These are phyloP conservation scores for Cyberlindnera mycetangii DNA, from an alignment of 805 yeast species.

Conservation along the genomic window DNA sequence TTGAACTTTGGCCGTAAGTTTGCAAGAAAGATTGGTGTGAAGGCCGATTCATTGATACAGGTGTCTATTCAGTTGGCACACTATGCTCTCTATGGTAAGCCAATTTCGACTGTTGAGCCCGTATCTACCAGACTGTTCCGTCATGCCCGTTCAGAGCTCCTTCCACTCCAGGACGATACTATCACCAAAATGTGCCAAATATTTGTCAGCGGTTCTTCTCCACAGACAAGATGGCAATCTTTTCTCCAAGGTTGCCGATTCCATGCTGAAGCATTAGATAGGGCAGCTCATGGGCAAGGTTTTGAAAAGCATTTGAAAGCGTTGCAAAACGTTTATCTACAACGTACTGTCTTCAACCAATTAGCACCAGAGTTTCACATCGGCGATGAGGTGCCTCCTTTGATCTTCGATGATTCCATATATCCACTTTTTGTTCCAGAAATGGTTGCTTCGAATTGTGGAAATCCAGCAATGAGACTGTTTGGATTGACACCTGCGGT, in stretches of 20 bases:
- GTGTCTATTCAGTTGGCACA: slow-evolving; percentile 89
- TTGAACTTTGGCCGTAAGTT: slow-evolving; percentile 75
- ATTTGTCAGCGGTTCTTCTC: slow-evolving; percentile 55
- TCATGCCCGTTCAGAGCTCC: slow-evolving; percentile 67
- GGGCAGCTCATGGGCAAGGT: slow-evolving; percentile 60
- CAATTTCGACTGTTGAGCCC: slow-evolving; percentile 87
- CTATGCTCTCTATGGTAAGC: slow-evolving; percentile 86
- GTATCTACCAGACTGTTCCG: slow-evolving; percentile 72
- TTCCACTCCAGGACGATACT: slow-evolving; percentile 59
- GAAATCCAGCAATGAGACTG: slow-evolving; percentile 80
- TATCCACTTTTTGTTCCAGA: slow-evolving; percentile 40
- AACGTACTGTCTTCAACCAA: slow-evolving; percentile 42
- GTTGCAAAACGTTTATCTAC: slow-evolving; percentile 52
- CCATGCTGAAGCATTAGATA: slow-evolving; percentile 47
- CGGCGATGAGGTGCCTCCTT: slow-evolving; percentile 36
- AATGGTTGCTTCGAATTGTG: slow-evolving; percentile 71
- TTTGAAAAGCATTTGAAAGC: slow-evolving; percentile 74
- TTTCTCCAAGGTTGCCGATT: slow-evolving; percentile 49
- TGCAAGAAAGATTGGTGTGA: slow-evolving; percentile 74
- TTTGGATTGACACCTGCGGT: slow-evolving; percentile 91
- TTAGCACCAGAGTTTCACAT: slow-evolving; percentile 42
- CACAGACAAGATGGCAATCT: slow-evolving; percentile 43
- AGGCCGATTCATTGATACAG: slow-evolving; percentile 89
- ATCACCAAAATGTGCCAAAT: slow-evolving; percentile 53
- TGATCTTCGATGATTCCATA: slow-evolving; percentile 41